Evolutionary conservation across 1,139 yeast species (phyloP), one percentile per base, ranked within the genome.

Genomic region (Nakaseomyces bracarensis): DNA sequence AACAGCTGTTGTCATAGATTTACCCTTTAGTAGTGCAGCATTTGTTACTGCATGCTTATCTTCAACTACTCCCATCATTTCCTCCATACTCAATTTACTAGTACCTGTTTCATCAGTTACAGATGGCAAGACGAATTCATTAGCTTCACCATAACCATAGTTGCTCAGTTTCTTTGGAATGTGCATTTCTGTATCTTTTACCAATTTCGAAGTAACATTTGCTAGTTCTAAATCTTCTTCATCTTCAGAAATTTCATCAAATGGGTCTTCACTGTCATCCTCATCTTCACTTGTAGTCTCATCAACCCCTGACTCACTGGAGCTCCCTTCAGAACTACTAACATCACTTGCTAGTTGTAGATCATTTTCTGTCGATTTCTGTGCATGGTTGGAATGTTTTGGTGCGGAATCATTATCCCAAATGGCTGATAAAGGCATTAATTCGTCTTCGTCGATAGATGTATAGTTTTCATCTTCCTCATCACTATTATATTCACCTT

Each of bases 401-500:
- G 50, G 52, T 14, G 39, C 79, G 35, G 61, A 87, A 57, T 83
- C 94, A 67, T 78, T 62, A 60, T 83, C 96, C 95, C 95, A 87
- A 4, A 85, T 89, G 52, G 81, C 87, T 6, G 95, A 82, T 38
- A 87, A 68, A 0, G 94, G 75, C 43, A 83, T 74, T 46, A 87
- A 69, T 52, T 85, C 83, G 28, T 66, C 67, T 58, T 85, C 95
- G 54, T 87, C 96, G 39, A 79, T 63, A 47, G 74, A 68, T 16
- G 69, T 64, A 50, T 71, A 63, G 10, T 71, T 70, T 41, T 67
- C 61, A 39, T 70, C 67, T 35, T 75, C 76, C 15, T 68, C 72
- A 9, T 64, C 67, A 2, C 59, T 67, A 14, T 57, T 65, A 38
- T 53, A 63, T 20, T 54, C 63, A 18, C 61, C 57, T 49, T 66